Base-by-base conservation (phyloP, 495 filamentous ascomycete genomes). In the Penicillium steckii region DNA sequence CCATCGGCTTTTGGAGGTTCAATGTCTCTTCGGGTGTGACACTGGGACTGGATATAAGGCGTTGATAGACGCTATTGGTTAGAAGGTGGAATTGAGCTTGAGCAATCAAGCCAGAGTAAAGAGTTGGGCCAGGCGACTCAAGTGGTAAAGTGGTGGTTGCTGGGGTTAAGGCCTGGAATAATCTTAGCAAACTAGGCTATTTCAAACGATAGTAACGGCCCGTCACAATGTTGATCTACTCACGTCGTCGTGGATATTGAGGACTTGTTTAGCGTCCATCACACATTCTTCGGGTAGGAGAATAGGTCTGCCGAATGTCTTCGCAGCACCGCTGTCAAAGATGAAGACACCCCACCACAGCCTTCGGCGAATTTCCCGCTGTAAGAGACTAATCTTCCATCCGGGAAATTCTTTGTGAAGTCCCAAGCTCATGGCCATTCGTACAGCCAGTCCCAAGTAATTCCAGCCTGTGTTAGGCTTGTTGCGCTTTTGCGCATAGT, bases 391-490 rank as follows among this genome's bases (percentile, higher is more conserved):
- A 52, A 77, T 78, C 45, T 78, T 72, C 79, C 79, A 80, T 7
- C 70, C 69, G 18, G 68, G 77, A 46, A 81, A 80, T 55, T 80
- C 79, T 48, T 81, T 81, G 48, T 81, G 78, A 18, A 81, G 65
- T 8, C 79, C 79, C 25, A 81, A 53, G 50, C 78, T 75, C 73
- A 80, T 77, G 13, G 79, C 75, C 69, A 80, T 79, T 21, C 79
- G 59, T 17, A 76, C 68, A 17, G 79, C 77, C 17, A 80, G 40
- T 2, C 79, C 79, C 5, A 77, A 60, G 51, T 77, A 81, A 37
- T 80, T 83, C 66, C 77, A 83, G 8, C 78, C 77, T 0, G 78
- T 79, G 48, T 83, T 82, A 10, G 77, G 80, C 49, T 80, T 78
- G 55, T 80, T 74, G 23, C 78, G 64, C 56, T 82, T 83, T 59